Evolutionary conservation across 1,284 basidiomycete genomes (phyloP).

Genomic region (Fomitopsis betulina): DNA sequence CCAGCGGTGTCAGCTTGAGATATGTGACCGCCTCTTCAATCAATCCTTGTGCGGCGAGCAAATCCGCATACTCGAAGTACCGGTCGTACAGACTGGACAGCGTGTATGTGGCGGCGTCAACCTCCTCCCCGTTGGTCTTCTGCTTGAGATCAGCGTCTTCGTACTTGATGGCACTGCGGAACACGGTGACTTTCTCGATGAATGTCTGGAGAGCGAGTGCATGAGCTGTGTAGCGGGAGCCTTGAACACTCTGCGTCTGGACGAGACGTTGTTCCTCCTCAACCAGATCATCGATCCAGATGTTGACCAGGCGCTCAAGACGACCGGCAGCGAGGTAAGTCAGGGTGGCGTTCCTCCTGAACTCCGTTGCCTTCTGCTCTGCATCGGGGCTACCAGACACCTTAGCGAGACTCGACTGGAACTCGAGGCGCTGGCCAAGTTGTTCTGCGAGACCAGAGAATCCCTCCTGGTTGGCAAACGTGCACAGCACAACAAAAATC

Average conservation of each 20-base stretch:
- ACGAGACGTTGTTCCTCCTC: constrained; percentile 75
- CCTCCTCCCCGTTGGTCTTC: constrained; percentile 30
- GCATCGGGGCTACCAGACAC: constrained; percentile 43
- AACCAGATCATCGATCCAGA: constrained; percentile 90
- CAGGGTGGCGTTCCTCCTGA: constrained; percentile 87
- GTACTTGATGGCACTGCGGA: constrained; percentile 88
- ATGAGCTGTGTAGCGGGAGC: constrained; percentile 80
- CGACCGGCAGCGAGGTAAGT: constrained; percentile 90
- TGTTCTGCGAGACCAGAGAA: constrained; percentile 88
- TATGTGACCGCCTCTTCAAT: constrained; percentile 81
- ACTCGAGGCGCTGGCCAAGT: constrained; percentile 88
- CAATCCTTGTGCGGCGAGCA: constrained; percentile 88
- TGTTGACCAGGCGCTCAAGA: constrained; percentile 85
- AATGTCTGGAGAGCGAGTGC: constrained; percentile 90
- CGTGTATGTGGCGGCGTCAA: constrained; percentile 71
- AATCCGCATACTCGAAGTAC: constrained; percentile 94
- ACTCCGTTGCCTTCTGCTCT: constrained; percentile 44
- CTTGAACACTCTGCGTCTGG: constrained; percentile 40
- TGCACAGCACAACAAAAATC: constrained; percentile 96
- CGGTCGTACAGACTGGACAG: constrained; percentile 86
- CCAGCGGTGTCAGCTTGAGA: constrained; percentile 75
- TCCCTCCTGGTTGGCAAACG: constrained; percentile 85
- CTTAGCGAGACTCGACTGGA: constrained; percentile 63
- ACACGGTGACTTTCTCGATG: constrained; percentile 95
- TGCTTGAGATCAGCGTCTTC: constrained; percentile 72